These are phyloP conservation scores for Onygenales sp. DNA, from an alignment of 2,329 filamentous ascomycete genomes.

Conservation along the genomic window DNA sequence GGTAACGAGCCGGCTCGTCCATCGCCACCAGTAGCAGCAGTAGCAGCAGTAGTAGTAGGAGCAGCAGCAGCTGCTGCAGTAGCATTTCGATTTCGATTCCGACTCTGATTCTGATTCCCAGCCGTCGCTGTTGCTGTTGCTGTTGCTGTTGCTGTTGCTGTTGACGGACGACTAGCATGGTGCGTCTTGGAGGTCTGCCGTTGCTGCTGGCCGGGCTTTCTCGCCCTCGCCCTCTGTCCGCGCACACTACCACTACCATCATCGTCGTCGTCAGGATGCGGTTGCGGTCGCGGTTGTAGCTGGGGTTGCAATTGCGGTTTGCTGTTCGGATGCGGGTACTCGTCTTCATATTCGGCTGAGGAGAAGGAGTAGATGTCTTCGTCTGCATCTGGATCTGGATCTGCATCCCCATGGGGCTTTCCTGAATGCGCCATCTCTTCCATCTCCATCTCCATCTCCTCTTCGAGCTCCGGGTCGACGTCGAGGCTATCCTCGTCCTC, in stretches of 20 bases:
- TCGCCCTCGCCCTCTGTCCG: too few relatives aligned
- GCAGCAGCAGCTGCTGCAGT: background rate
- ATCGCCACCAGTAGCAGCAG: conserved; percentile 12
- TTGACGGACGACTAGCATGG: too few relatives aligned
- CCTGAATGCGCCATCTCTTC: background rate
- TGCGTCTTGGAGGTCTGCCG: too few relatives aligned
- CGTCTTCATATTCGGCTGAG: background rate
- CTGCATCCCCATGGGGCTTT: background rate
- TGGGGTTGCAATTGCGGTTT: conserved; percentile 5
- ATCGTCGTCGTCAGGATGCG: too few relatives aligned
- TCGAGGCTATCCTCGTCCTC: background rate
- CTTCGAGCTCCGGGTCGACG: background rate
- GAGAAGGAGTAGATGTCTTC: background rate
- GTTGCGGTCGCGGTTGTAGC: conserved; percentile 4
- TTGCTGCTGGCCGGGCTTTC: too few relatives aligned
- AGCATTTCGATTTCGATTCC: conserved; percentile 7
- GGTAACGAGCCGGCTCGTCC: conserved; percentile 17
- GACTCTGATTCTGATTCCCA: conserved; percentile 7
- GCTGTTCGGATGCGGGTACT: background rate
- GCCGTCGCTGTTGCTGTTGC: too few relatives aligned
- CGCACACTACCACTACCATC: too few relatives aligned
- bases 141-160: too few relatives aligned
- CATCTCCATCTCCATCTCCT: background rate
- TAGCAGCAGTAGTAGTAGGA: background rate
- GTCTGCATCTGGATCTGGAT: background rate